Evolutionary conservation across 352 stramenopile genomes (phyloP).

Genomic region (Phytophthora sp.): DNA sequence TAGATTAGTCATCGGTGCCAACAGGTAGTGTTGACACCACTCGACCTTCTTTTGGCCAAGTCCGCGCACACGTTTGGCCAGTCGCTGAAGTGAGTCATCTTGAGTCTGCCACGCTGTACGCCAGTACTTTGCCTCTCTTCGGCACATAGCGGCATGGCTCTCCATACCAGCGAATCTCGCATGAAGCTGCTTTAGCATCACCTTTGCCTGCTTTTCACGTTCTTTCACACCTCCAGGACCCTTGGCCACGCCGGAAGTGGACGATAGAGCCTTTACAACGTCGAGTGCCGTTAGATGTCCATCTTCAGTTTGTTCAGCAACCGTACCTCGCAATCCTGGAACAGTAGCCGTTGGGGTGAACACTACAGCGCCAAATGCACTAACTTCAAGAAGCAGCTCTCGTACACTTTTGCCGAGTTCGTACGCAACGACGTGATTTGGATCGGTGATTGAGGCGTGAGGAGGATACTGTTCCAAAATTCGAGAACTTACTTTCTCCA

Average conservation of each 20-base stretch:
- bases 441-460: not conserved
- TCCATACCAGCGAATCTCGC: slow-evolving; percentile 30
- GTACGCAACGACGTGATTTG: not conserved
- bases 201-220: slow-evolving; percentile 40
- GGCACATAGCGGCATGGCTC: slow-evolving; percentile 24
- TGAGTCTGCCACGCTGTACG: slow-evolving; percentile 42
- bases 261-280: slow-evolving; percentile 33
- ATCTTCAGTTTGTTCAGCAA: not conserved
- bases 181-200: slow-evolving; percentile 48
- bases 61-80: slow-evolving; percentile 22
- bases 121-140: slow-evolving; percentile 42
- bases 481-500: slow-evolving; percentile 18
- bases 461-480: slow-evolving; percentile 11
- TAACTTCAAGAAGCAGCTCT: slow-evolving; percentile 41
- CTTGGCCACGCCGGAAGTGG: slow-evolving; percentile 4
- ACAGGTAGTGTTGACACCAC: slow-evolving; percentile 37
- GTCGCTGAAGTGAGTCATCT: slow-evolving; percentile 20
- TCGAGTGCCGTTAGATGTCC: slow-evolving; percentile 26
- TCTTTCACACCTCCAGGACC: slow-evolving; percentile 27
- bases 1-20: slow-evolving; percentile 31
- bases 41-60: slow-evolving; percentile 46
- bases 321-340: not conserved
- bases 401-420: slow-evolving; percentile 27
- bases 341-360: not conserved
- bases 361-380: slow-evolving; percentile 42